Percentiles rank a stretch among this genome's conserved stretches.
phyloP scores from a whole-genome alignment of 2,329 filamentous ascomycete genomes.

The Pochonia chlamydosporia region DNA sequence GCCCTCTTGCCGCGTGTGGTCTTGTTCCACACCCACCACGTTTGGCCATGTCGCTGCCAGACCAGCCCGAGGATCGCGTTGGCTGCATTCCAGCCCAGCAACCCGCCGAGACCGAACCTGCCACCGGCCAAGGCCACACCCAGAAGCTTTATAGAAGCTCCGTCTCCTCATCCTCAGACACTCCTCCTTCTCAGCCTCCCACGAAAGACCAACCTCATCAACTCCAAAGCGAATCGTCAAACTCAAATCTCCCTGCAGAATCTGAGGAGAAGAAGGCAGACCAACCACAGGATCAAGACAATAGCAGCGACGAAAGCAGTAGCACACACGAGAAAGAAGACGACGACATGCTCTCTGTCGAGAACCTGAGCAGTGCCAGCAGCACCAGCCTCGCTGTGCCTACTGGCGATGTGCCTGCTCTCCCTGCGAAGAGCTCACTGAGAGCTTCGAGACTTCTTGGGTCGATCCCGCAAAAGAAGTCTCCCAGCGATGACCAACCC shows the following conservation, averaged over 20 bases:
- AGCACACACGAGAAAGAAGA: conserved; percentile 4
- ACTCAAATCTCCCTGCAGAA: neutral
- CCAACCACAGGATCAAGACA: conserved; percentile 5
- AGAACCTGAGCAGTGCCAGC: conserved; percentile 15
- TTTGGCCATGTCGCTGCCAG: conserved; percentile 12
- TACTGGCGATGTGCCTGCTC: conserved; percentile 27
- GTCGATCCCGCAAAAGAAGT: conserved; percentile 28
- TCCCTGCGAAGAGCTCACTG: conserved; percentile 45
- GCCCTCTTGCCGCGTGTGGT: neutral
- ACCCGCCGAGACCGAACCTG: conserved; percentile 1
- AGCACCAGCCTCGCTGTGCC: conserved; percentile 15
- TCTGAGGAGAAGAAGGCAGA: neutral
- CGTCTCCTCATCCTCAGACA: conserved; percentile 11
- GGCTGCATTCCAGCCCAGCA: conserved; percentile 14
- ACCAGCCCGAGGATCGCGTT: conserved; percentile 8
- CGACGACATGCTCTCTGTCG: conserved; percentile 24
- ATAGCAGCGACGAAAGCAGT: conserved; percentile 1
- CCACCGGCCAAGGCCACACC: neutral
- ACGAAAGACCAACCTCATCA: conserved; percentile 1
- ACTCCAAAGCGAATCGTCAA: conserved; percentile 1
- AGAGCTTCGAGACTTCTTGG: conserved; percentile 38
- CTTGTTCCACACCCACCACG: conserved; percentile 3
- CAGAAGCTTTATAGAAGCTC: conserved; percentile 15
- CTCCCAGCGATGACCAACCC: conserved; percentile 22
- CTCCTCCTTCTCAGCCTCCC: conserved; percentile 4